Evolutionary conservation across 1,139 yeast genomes (phyloP).

Genomic region (Pichia kudriavzevii): DNA sequence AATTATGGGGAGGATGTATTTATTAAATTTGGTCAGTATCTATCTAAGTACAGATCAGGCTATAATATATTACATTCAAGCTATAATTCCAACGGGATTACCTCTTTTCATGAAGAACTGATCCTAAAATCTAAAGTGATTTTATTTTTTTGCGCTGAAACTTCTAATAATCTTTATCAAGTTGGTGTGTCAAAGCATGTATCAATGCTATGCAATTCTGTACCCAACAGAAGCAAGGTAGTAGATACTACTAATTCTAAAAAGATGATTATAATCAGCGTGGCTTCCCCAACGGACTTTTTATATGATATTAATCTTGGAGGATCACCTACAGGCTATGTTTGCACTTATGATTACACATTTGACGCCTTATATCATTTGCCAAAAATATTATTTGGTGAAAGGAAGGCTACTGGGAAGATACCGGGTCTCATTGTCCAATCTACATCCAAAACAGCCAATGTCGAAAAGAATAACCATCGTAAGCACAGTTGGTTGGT

Average conservation of each 20-base stretch:
- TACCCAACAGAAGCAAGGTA: slow-evolving; percentile 1
- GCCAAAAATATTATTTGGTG: slow-evolving; percentile 52
- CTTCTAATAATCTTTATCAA: slow-evolving; percentile 58
- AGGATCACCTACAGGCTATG: slow-evolving; percentile 43
- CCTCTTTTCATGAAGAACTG: slow-evolving; percentile 49
- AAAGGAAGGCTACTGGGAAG: slow-evolving; percentile 43
- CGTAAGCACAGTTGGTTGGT: slow-evolving; percentile 42
- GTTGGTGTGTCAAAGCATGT: slow-evolving; percentile 58
- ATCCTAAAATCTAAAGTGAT: slow-evolving; percentile 51
- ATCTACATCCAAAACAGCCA: not conserved
- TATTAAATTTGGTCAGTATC: slow-evolving; percentile 8
- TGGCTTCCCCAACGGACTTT: slow-evolving; percentile 42
- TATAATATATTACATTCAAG: slow-evolving; percentile 12
- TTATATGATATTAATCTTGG: slow-evolving; percentile 52
- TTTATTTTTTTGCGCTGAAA: slow-evolving; percentile 55
- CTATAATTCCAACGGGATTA: slow-evolving; percentile 60
- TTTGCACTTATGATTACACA: slow-evolving; percentile 61
- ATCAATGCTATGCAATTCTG: slow-evolving; percentile 26
- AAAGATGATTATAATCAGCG: slow-evolving; percentile 54
- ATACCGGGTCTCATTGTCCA: slow-evolving; percentile 39
- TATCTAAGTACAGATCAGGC: slow-evolving; percentile 25
- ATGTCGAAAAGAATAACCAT: slow-evolving; percentile 23
- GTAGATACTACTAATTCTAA: slow-evolving; percentile 27
- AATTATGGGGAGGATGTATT: slow-evolving; percentile 13
- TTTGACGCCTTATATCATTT: slow-evolving; percentile 43